A percentile compares a stretch with the other conserved stretches of the same genome.
Evolutionary conservation across 805 yeast species (phyloP).

Genomic region (Metschnikowia corniflorae): DNA sequence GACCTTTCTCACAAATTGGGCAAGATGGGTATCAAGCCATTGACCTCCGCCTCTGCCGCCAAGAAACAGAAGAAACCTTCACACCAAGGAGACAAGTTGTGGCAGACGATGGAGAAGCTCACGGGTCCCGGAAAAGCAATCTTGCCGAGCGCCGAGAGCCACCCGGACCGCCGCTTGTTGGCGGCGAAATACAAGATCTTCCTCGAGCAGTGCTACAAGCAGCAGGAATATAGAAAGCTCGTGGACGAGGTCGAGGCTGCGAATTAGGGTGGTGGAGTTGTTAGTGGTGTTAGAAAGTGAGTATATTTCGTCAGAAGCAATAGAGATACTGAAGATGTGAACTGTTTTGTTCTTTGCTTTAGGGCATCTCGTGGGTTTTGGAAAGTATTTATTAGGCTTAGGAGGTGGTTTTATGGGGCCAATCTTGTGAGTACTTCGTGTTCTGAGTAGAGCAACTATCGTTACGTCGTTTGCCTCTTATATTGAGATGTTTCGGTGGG

Average conservation of each 20-base stretch:
- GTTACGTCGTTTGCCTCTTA: too few relatives aligned
- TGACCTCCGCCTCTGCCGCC: conserved; percentile 24
- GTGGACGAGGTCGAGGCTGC: conserved; percentile 50
- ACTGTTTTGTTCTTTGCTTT: too few relatives aligned
- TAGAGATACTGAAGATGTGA: too few relatives aligned
- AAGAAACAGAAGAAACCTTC: conserved; percentile 20
- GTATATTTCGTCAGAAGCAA: too few relatives aligned
- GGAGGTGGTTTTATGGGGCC: too few relatives aligned
- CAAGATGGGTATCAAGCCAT: conserved; percentile 33
- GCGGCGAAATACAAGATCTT: conserved; percentile 79
- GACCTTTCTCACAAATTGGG: conserved; percentile 45
- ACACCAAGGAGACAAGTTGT: conserved; percentile 56
- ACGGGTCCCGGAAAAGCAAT: conserved; percentile 83
- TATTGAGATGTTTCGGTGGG: too few relatives aligned
- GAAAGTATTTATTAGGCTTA: too few relatives aligned
- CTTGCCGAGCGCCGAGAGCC: conserved; percentile 53
- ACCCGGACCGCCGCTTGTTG: conserved; percentile 68
- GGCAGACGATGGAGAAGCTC: conserved; percentile 83
- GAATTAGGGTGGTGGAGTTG: too few relatives aligned
- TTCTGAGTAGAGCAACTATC: too few relatives aligned
- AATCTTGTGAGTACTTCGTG: too few relatives aligned
- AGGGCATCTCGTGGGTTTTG: too few relatives aligned
- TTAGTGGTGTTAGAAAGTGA: too few relatives aligned
- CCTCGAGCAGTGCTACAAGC: conserved; percentile 82
- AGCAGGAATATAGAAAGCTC: conserved; percentile 67